Conservation (phyloP, 495 filamentous ascomycete species). For the Podospora didyma region DNA sequence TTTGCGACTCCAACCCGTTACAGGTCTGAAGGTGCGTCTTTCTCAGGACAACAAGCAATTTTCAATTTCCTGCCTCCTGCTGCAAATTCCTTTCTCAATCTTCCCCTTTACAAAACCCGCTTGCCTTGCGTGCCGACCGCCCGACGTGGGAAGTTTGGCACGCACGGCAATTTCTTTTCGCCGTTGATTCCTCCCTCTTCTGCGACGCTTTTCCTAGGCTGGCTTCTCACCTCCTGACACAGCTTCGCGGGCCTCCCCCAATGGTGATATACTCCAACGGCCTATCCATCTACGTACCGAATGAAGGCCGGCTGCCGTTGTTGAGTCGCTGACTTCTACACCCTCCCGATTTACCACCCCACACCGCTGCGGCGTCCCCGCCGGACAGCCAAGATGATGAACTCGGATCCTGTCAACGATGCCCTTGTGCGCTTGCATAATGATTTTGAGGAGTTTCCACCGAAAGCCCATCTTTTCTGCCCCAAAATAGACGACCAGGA, state of each 20-base stretch:
- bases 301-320: neutral
- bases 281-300: neutral
- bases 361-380: neutral
- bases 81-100: too few relatives aligned
- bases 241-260: neutral
- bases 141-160: too few relatives aligned
- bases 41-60: too few relatives aligned
- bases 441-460: constrained; percentile 23
- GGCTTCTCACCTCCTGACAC: neutral
- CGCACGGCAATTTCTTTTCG: too few relatives aligned
- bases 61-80: neutral
- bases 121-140: too few relatives aligned
- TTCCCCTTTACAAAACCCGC: too few relatives aligned
- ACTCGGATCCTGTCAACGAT: constrained; percentile 15
- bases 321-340: neutral
- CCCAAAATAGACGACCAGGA: constrained; percentile 41
- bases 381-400: constrained; percentile 19
- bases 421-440: constrained; percentile 25
- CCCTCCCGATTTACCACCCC: neutral
- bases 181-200: too few relatives aligned
- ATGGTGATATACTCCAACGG: neutral
- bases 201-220: too few relatives aligned
- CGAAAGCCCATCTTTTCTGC: constrained; percentile 40
- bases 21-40: neutral
- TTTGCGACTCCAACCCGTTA: neutral